Conservation (phyloP, 2,329 filamentous ascomycete genomes). For the Aphanocladium album region DNA sequence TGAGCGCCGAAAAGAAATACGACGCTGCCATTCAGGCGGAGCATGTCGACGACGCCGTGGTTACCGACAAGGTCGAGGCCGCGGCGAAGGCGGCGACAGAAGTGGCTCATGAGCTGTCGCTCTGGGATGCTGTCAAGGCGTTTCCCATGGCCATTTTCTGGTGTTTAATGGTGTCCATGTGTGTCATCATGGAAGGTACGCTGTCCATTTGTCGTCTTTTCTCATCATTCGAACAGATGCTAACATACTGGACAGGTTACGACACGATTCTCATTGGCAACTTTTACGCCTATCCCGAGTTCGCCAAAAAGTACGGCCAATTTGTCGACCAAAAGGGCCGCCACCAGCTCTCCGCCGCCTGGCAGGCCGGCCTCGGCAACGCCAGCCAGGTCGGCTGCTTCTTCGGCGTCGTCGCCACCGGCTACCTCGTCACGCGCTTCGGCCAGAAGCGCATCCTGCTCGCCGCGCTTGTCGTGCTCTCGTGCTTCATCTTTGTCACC, state of each 20-base stretch:
- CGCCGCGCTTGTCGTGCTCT: slow-evolving; percentile 29
- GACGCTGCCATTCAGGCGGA: neutral
- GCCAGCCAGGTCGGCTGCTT: slow-evolving; percentile 40
- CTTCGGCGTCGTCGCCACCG: slow-evolving; percentile 39
- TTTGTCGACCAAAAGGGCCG: slow-evolving; percentile 19
- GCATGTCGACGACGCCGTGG: neutral
- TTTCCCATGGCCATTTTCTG: slow-evolving; percentile 22
- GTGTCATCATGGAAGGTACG: slow-evolving; percentile 27
- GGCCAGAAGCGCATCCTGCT: slow-evolving; percentile 39
- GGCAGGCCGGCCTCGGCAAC: slow-evolving; percentile 42
- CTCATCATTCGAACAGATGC: neutral
- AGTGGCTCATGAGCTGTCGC: slow-evolving; percentile 14
- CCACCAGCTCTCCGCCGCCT: slow-evolving; percentile 36
- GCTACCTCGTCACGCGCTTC: slow-evolving; percentile 34
- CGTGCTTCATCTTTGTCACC: slow-evolving; percentile 35
- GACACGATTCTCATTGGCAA: slow-evolving; percentile 18
- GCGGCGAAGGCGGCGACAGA: slow-evolving; percentile 12
- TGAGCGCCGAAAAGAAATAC: neutral
- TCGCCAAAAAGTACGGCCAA: slow-evolving; percentile 25
- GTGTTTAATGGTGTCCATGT: slow-evolving; percentile 22
- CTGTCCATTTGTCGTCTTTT: neutral
- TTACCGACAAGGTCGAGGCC: neutral
- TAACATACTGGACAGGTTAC: slow-evolving; percentile 8
- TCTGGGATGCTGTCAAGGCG: slow-evolving; percentile 14
- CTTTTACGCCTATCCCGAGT: slow-evolving; percentile 26